Conservation (phyloP, 2,329 filamentous ascomycete genomes). For the Aspergillus proliferans region DNA sequence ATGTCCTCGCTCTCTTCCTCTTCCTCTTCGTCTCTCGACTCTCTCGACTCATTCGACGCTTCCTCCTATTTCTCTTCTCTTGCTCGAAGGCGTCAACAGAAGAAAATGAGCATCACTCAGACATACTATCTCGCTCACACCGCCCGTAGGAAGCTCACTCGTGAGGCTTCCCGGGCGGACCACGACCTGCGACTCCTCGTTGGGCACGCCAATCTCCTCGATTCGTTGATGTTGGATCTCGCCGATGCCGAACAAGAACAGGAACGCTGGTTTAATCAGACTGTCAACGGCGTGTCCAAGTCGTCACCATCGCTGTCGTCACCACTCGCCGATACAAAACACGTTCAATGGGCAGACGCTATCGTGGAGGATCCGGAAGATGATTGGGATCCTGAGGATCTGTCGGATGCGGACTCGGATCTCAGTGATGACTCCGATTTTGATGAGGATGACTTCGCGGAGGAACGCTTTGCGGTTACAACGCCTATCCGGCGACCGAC, state of each 20-base stretch:
- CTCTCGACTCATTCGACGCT: conserved; percentile 20
- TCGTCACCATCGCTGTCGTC: conserved; percentile 16
- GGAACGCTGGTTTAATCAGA: conserved; percentile 96
- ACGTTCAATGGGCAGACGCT: conserved; percentile 82
- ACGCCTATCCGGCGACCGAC: conserved; percentile 23
- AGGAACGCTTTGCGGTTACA: conserved; percentile 35
- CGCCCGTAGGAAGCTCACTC: conserved; percentile 90
- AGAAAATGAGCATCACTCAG: conserved; percentile 95
- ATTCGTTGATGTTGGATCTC: conserved; percentile 85
- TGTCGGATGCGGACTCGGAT: conserved; percentile 50
- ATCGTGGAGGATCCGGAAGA: conserved; percentile 68
- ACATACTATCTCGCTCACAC: conserved; percentile 98
- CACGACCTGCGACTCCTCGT: conserved; percentile 94
- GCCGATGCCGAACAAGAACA: conserved; percentile 92
- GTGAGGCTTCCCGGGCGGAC: conserved; percentile 81
- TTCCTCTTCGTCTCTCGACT: conserved; percentile 17
- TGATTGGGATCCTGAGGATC: conserved; percentile 63
- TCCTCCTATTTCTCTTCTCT: conserved; percentile 38
- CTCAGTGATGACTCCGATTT: conserved; percentile 45
- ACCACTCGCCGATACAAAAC: conserved; percentile 51
- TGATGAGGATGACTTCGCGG: conserved; percentile 42
- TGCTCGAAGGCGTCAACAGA: conserved; percentile 47
- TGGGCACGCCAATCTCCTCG: conserved; percentile 96
- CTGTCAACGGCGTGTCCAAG: conserved; percentile 67
- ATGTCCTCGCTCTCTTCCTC: conserved; percentile 19